Percentiles rank a stretch among this genome's conserved stretches.
These are phyloP conservation scores for Sanghuangporus sanghuang DNA, from an alignment of 1,284 basidiomycete species.

Conservation along the genomic window DNA sequence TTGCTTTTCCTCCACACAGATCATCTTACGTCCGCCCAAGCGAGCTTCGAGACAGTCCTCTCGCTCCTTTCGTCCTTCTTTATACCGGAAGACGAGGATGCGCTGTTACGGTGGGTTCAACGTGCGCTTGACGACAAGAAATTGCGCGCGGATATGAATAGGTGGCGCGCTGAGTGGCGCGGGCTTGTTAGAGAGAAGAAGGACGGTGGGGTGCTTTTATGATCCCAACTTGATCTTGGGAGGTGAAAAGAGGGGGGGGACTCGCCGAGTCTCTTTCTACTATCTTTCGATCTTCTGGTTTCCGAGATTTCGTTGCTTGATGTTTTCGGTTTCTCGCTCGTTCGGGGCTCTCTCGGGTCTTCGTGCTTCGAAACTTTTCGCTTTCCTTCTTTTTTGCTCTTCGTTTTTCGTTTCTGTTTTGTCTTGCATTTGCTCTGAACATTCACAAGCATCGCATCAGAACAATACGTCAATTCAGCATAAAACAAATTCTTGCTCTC, in stretches of 20 bases:
- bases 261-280: background rate
- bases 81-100: conserved; percentile 83
- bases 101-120: conserved; percentile 75
- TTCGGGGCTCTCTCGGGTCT: background rate
- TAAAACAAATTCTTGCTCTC: too few relatives aligned
- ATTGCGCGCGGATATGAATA: conserved; percentile 60
- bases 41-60: conserved; percentile 89
- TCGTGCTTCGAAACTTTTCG: background rate
- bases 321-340: background rate
- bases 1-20: conserved; percentile 37
- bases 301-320: too few relatives aligned
- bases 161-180: conserved; percentile 73
- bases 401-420: background rate
- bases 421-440: background rate
- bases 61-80: conserved; percentile 89
- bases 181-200: conserved; percentile 60
- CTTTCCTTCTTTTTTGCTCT: background rate
- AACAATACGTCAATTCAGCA: background rate
- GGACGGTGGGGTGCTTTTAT: conserved; percentile 62
- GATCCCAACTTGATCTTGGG: conserved; percentile 20
- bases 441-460: background rate
- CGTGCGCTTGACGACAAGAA: conserved; percentile 67
- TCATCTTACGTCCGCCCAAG: conserved; percentile 66
- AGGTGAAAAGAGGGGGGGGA: background rate
- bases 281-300: background rate